Evolutionary conservation across 2,329 filamentous ascomycete genomes (phyloP), one percentile per base, ranked within the genome.

Genomic region (Pseudogymnoascus sp.): DNA sequence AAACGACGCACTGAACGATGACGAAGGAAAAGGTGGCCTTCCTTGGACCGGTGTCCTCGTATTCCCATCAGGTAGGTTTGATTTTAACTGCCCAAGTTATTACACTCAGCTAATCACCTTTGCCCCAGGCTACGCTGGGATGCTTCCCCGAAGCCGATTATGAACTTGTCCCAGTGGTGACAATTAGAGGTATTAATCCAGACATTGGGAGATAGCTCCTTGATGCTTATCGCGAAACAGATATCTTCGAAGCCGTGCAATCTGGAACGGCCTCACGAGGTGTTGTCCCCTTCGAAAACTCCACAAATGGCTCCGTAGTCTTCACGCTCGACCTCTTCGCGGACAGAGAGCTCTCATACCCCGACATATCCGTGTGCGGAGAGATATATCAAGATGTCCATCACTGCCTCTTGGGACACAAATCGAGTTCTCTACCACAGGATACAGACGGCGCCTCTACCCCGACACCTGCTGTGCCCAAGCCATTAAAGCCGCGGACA

Each of bases 241-340:
- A 95, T 72, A 86, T 96, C 69, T 96, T 97, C 75, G 80, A 87
- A 60, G 82, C 86, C 14, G 89, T 96, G 5, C 91, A 96, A 71
- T 79, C 81, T 38, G 82, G 84, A 64, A 73, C 78, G 49, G 85
- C 84, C 0, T 76, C 82, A 61, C 87, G 87, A 63, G 95, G 93
- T 68, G 89, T 97, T 34, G 89, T 97, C 1, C 95, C 95, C 5
- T 93, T 96, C 76, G 93, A 97, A 74, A 99, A 99, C 79, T 96
- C 90, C 42, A 93, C 91, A 73, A 96, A 97, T 75, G 95, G 95
- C 71, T 88, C 89, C 62, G 95, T 99, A 60, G 86, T 95, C 63
- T 90, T 91, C 75, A 96, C 93, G 0, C 83, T 97, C 23, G 93
- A 97, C 76, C 85, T 93, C 67, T 85, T 99, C 65, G 91, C 91